Base-by-base conservation (phyloP, 106 monocot species). In the Acanthochlamys bracteata region DNA sequence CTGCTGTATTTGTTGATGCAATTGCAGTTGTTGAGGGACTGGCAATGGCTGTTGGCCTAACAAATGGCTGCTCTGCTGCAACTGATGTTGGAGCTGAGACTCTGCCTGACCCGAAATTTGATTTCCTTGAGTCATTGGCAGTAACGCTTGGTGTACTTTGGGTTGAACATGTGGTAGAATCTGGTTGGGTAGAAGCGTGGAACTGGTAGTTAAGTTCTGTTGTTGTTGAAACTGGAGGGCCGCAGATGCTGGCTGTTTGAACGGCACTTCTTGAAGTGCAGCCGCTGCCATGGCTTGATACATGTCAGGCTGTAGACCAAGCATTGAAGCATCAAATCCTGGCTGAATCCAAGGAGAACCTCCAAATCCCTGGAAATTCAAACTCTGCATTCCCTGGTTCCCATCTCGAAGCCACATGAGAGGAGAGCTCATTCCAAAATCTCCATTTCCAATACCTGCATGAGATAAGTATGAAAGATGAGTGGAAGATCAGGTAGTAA, bases 301-400 rank as follows among this genome's bases (percentile, higher is more conserved):
- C 43, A 75, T 65, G 51, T 80, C 83, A 24, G 86, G 86, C 73
- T 94, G 84, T 11, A 94, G 21, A 39, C 78, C 81, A 60, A 90
- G 77, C 56, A 86, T 63, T 4, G 81, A 73, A 33, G 81, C 53
- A 69, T 84, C 79, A 66, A 86, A 51, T 60, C 82, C 82, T 24
- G 86, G 86, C 54, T 79, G 86, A 47, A 84, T 74, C 84, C 86
- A 96, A 24, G 87, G 86, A 43, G 76, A 41, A 39, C 74, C 62
- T 40, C 90, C 89, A 61, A 73, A 24, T 39, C 86, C 86, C 55
- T 86, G 89, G 65, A 86, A 86, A 68, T 82, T 90, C 63, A 95
- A 51, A 25, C 84, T 77, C 63, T 74, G 90, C 13, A 77, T 58
- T 24, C 78, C 86, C 54, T 74, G 70, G 21, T 92, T 79, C 15